These are phyloP conservation scores for Cryptococcus maquisensis DNA, from an alignment of 1,284 basidiomycete species.

Conservation along the genomic window DNA sequence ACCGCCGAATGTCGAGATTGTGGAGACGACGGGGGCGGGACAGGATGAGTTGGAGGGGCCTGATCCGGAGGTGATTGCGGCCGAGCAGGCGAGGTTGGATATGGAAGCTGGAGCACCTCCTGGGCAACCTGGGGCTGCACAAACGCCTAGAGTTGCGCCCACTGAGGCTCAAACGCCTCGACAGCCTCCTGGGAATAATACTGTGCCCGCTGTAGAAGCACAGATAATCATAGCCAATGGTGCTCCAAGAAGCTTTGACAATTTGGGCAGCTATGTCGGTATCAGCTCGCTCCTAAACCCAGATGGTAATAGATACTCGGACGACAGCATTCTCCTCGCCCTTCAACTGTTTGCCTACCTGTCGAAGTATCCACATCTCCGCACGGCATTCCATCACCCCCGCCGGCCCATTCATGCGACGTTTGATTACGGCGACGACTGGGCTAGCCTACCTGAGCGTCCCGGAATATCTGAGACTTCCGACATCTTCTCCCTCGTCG, in stretches of 20 bases:
- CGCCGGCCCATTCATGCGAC: constrained; percentile 53
- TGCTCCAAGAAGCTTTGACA: constrained; percentile 47
- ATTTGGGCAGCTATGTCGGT: constrained; percentile 44
- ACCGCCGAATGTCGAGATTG: constrained; percentile 28
- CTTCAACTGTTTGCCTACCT: constrained; percentile 93
- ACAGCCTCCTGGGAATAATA: constrained; percentile 13
- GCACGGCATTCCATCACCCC: constrained; percentile 91
- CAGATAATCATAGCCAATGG: constrained; percentile 49
- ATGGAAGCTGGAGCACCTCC: constrained; percentile 46
- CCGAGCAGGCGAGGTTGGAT: constrained; percentile 43
- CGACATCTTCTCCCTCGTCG: constrained; percentile 93
- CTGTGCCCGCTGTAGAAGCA: constrained; percentile 17
- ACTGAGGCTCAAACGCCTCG: constrained; percentile 18
- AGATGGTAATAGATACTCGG: constrained; percentile 63
- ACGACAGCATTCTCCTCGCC: constrained; percentile 88
- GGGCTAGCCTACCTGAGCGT: constrained; percentile 37
- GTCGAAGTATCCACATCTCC: constrained; percentile 95
- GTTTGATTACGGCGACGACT: constrained; percentile 37
- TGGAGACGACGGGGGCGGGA: constrained; percentile 14
- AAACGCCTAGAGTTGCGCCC: constrained; percentile 31
- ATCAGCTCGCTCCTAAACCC: constrained; percentile 38
- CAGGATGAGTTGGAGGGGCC: constrained; percentile 29
- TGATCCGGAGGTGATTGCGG: constrained; percentile 37
- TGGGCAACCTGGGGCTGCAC: constrained; percentile 40
- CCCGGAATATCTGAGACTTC: constrained; percentile 53